Base-by-base conservation (phyloP, 495 filamentous ascomycete genomes). In the Hyaloscypha variabilis region DNA sequence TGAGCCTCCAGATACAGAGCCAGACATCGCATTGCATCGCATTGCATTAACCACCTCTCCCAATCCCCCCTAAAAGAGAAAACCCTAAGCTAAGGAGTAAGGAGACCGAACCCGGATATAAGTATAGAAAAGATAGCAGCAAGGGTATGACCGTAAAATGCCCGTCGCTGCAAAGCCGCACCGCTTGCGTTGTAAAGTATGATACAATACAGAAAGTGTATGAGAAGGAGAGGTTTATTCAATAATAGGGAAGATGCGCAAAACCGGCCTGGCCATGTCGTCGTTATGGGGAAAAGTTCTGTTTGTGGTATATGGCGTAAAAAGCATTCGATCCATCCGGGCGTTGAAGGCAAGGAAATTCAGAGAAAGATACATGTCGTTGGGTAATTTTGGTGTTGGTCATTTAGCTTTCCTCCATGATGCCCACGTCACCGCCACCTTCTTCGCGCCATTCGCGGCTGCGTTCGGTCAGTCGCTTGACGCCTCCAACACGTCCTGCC, bases 401-500 rank as follows among this genome's bases (percentile, higher is more conserved):
- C n/a, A n/a, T 13, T 58, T 34, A 86, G 25, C 82, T 79, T 75
- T 97, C 93, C 76, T 97, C 93, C 73, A 91, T 94, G 70, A 96
- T 85, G 10, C 81, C 82, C 54, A 88, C 88, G 71, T 92, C 92
- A 46, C 91, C 91, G 6, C 90, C 89, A 54, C 67, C 67, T 64
- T 90, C 88, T 72, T 96, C 93, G 21, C 93, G 83, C 93, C 93
- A 97, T 63, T 93, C 91, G 55, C 91, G 85, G 55, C 88, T 91
- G 70, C 86, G 84, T 59, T 94, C 90, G 2, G 91, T 91, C 54
- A 97, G 76, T 58, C 85, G 79, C 76, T 89, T 91, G 39, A 97
- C 84, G 30, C 94, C 94, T 6, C 81, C 75, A 46, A 97, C 87
- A 26, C 94, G 82, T 21, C 86, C 86, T 0, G 93, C 92, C 93